Conservation (phyloP, 805 yeast genomes). For the Kluyveromyces lactis region DNA sequence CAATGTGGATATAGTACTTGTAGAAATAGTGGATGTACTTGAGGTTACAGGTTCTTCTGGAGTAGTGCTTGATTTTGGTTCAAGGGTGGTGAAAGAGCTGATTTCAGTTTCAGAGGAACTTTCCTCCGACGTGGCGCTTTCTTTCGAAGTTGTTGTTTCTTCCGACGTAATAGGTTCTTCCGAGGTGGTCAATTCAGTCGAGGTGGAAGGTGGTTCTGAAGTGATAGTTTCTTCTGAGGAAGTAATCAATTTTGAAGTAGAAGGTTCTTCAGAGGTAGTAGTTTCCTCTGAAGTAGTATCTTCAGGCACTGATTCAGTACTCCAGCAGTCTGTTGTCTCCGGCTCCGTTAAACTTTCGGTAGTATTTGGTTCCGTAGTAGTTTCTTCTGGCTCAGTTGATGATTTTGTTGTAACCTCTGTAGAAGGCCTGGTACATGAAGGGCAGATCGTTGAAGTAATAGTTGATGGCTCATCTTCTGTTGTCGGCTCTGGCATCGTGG, state of each 20-base stretch:
- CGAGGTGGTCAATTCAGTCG: too few relatives aligned
- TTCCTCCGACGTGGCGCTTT: neutral
- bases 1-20: neutral
- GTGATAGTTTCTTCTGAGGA: neutral
- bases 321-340: neutral
- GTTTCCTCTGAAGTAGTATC: too few relatives aligned
- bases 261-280: too few relatives aligned
- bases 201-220: neutral
- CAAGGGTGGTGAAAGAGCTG: constrained; percentile 1
- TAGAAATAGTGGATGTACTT: neutral
- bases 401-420: neutral
- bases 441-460: neutral
- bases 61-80: neutral
- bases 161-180: too few relatives aligned
- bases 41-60: too few relatives aligned
- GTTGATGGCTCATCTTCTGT: neutral
- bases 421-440: neutral
- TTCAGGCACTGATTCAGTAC: neutral
- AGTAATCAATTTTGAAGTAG: neutral
- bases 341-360: neutral
- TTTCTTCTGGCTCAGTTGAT: neutral
- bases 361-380: neutral
- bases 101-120: neutral
- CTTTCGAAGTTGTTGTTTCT: too few relatives aligned
- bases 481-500: neutral